Conservation (phyloP, 768 basidiomycete genomes). For the Amanita molliuscula region DNA sequence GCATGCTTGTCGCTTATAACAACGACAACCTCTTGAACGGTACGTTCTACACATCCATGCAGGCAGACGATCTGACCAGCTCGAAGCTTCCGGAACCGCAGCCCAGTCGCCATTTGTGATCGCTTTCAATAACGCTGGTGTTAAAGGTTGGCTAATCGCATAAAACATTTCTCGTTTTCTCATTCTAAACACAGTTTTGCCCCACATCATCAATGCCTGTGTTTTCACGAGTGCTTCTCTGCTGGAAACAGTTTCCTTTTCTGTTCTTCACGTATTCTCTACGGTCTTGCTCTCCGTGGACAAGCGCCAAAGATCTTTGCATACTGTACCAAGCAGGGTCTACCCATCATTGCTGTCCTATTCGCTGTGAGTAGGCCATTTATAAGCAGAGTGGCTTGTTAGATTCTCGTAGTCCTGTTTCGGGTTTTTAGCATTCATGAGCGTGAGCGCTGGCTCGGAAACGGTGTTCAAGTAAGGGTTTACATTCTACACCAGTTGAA, state of each 20-base stretch:
- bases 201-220: slow-evolving; percentile 62
- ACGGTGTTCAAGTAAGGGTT: slow-evolving; percentile 44
- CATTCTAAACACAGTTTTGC: slow-evolving; percentile 28
- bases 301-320: slow-evolving; percentile 36
- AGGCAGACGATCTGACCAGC: background rate
- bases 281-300: slow-evolving; percentile 41
- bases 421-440: slow-evolving; percentile 55
- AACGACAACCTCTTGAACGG: slow-evolving; percentile 40
- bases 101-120: slow-evolving; percentile 80
- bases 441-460: slow-evolving; percentile 39
- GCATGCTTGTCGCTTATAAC: slow-evolving; percentile 70
- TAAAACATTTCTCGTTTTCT: background rate
- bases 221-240: slow-evolving; percentile 69
- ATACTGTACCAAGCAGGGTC: slow-evolving; percentile 35
- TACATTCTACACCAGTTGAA: background rate
- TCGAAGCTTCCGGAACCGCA: slow-evolving; percentile 44
- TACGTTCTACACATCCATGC: slow-evolving; percentile 6
- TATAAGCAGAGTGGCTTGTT: background rate
- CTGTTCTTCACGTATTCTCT: slow-evolving; percentile 39
- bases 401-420: slow-evolving; percentile 23
- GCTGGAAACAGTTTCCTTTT: slow-evolving; percentile 61
- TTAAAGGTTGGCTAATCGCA: slow-evolving; percentile 34
- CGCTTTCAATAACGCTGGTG: slow-evolving; percentile 62
- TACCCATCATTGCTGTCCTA: slow-evolving; percentile 32
- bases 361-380: slow-evolving; percentile 18